phyloP scores from a whole-genome alignment of 169 alveolate genomes.

The Plasmodium malariae region DNA sequence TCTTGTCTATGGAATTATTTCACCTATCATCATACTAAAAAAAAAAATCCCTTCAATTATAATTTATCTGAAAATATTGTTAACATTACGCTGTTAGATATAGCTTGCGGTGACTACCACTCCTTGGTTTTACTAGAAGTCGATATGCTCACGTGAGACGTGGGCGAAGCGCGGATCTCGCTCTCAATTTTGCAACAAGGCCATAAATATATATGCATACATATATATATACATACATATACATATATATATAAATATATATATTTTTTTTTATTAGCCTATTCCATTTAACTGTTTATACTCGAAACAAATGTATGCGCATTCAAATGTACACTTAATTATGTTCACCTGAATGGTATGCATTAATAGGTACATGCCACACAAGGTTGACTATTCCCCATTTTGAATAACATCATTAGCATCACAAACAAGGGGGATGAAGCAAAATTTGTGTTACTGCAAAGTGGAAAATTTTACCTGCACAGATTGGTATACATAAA shows the following conservation, averaged over 20 bases:
- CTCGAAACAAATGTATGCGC: too few relatives aligned
- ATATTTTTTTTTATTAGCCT: not conserved
- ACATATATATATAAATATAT: not conserved
- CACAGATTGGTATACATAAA: too few relatives aligned
- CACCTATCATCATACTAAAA: constrained; percentile 43
- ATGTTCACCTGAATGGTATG: too few relatives aligned
- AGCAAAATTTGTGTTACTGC: too few relatives aligned
- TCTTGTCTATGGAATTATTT: constrained; percentile 75
- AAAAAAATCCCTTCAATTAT: not conserved
- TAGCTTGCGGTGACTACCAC: constrained; percentile 72
- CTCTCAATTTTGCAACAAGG: not conserved
- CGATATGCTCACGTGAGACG: constrained; percentile 29
- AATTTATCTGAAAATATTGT: constrained; percentile 52
- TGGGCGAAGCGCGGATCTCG: too few relatives aligned
- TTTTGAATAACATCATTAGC: too few relatives aligned
- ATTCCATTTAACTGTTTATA: too few relatives aligned
- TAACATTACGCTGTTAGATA: constrained; percentile 53
- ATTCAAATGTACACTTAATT: too few relatives aligned
- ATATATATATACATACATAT: not conserved
- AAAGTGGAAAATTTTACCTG: too few relatives aligned
- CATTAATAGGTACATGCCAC: too few relatives aligned
- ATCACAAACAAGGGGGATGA: too few relatives aligned
- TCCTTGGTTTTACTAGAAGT: constrained; percentile 48
- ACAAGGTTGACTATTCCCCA: too few relatives aligned
- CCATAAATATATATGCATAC: not conserved